phyloP scores from a whole-genome alignment of 2,329 filamentous ascomycete genomes.

The Penicillium sp. region DNA sequence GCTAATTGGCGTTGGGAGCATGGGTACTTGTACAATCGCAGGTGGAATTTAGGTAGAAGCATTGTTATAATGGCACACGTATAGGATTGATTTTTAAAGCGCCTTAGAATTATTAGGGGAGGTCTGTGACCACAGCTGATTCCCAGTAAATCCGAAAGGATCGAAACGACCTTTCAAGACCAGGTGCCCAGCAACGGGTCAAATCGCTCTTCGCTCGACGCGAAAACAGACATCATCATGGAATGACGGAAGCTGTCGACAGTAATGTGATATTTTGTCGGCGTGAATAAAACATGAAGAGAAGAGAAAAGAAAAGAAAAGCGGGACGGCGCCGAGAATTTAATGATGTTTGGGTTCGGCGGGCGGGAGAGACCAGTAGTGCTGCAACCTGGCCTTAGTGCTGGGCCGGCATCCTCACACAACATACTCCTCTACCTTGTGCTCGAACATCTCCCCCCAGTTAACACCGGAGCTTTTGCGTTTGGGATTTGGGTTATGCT shows the following conservation, averaged over 20 bases:
- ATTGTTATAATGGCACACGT: constrained; percentile 1
- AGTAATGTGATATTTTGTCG: constrained; percentile 63
- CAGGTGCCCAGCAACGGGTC: constrained; percentile 74
- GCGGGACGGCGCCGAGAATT: constrained; percentile 32
- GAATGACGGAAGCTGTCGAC: constrained; percentile 57
- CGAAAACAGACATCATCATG: constrained; percentile 66
- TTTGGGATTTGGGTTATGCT: constrained; percentile 39
- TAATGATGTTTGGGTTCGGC: constrained; percentile 40
- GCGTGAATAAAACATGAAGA: constrained; percentile 48
- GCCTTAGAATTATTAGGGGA: constrained; percentile 2
- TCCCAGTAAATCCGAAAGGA: constrained; percentile 66
- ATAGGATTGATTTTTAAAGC: not conserved
- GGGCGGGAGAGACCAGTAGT: constrained; percentile 38
- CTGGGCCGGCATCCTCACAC: constrained; percentile 39
- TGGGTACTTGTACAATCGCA: constrained; percentile 19
- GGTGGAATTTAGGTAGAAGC: constrained; percentile 12
- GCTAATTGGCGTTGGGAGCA: constrained; percentile 24
- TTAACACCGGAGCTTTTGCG: constrained; percentile 34
- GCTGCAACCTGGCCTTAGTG: constrained; percentile 53
- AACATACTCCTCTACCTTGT: constrained; percentile 40
- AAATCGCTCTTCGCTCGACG: constrained; percentile 67
- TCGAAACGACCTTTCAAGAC: constrained; percentile 67
- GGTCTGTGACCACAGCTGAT: constrained; percentile 70
- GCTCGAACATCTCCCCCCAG: constrained; percentile 33
- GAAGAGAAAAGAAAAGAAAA: constrained; percentile 46